These are phyloP conservation scores for Scleromitrula shiraiana DNA, from an alignment of 2,329 filamentous ascomycete genomes.

Conservation along the genomic window DNA sequence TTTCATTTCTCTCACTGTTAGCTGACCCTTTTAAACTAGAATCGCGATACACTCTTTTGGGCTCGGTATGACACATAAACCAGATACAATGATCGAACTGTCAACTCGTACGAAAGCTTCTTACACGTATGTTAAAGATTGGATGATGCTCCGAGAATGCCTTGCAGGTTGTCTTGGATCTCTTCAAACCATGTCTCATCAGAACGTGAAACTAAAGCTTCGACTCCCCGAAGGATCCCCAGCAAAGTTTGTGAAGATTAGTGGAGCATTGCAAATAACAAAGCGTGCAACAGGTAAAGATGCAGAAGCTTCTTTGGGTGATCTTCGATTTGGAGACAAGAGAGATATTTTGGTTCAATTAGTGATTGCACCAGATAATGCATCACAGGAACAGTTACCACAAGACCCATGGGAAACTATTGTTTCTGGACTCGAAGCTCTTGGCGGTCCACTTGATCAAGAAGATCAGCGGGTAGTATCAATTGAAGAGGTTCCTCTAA, in stretches of 20 bases:
- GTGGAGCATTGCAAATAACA: slow-evolving; percentile 88
- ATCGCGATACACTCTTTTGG: slow-evolving; percentile 96
- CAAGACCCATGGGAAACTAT: slow-evolving; percentile 97
- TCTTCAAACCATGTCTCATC: slow-evolving; percentile 91
- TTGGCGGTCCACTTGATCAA: slow-evolving; percentile 78
- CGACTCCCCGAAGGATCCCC: slow-evolving; percentile 92
- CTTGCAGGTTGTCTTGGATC: slow-evolving; percentile 87
- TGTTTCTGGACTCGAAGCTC: slow-evolving; percentile 86
- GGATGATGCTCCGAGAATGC: slow-evolving; percentile 99
- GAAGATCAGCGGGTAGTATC: slow-evolving; percentile 78
- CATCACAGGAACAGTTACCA: slow-evolving; percentile 70
- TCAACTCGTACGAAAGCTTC: slow-evolving; percentile 93
- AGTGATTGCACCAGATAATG: slow-evolving; percentile 80
- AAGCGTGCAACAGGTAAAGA: slow-evolving; percentile 93
- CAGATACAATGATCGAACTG: slow-evolving; percentile 96
- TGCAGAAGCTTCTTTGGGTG: slow-evolving; percentile 84
- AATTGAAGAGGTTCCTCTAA: slow-evolving; percentile 88
- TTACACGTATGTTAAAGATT: slow-evolving; percentile 98
- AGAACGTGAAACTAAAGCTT: slow-evolving; percentile 94
- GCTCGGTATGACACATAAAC: slow-evolving; percentile 92
- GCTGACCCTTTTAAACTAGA: slow-evolving; percentile 36
- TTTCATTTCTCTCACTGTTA: slow-evolving; percentile 20
- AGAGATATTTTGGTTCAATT: slow-evolving; percentile 87
- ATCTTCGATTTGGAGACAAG: slow-evolving; percentile 93
- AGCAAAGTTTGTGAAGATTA: slow-evolving; percentile 98